phyloP scores from a whole-genome alignment of 2,329 filamentous ascomycete genomes.

The Orbilia javanica region DNA sequence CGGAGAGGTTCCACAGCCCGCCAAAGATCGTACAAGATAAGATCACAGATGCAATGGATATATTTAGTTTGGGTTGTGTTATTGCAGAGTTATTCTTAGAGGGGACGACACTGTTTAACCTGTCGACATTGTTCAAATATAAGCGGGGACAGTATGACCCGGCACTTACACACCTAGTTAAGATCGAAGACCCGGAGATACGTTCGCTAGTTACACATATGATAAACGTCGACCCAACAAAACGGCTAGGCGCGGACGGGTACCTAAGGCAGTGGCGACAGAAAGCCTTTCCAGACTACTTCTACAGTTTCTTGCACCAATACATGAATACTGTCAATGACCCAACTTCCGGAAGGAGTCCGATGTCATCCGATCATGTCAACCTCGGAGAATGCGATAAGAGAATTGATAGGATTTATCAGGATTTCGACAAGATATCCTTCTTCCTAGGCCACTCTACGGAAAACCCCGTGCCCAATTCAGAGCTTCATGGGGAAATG shows the following conservation, averaged over 20 bases:
- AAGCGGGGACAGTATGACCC: slow-evolving; percentile 93
- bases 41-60: slow-evolving; percentile 94
- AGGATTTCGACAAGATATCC: slow-evolving; percentile 97
- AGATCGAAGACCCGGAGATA: slow-evolving; percentile 88
- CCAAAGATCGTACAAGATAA: slow-evolving; percentile 74
- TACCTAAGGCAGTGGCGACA: slow-evolving; percentile 92
- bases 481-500: slow-evolving; percentile 62
- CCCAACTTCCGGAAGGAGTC: slow-evolving; percentile 81
- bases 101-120: slow-evolving; percentile 88
- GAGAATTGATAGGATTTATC: slow-evolving; percentile 89
- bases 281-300: slow-evolving; percentile 95
- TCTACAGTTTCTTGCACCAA: slow-evolving; percentile 96
- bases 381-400: slow-evolving; percentile 81
- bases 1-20: slow-evolving; percentile 85
- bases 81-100: slow-evolving; percentile 97
- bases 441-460: slow-evolving; percentile 84
- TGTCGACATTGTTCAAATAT: slow-evolving; percentile 96
- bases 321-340: slow-evolving; percentile 98
- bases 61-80: slow-evolving; percentile 96
- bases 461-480: slow-evolving; percentile 67
- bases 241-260: slow-evolving; percentile 91
- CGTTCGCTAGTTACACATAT: slow-evolving; percentile 85
- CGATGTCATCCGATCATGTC: slow-evolving; percentile 69
- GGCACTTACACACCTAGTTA: slow-evolving; percentile 80
- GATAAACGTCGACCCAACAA: slow-evolving; percentile 93